A percentile compares a stretch with the other conserved stretches of the same genome.
These are phyloP conservation scores for Begonia peltatifolia DNA, from an alignment of 306 rosid genomes.

Conservation along the genomic window DNA sequence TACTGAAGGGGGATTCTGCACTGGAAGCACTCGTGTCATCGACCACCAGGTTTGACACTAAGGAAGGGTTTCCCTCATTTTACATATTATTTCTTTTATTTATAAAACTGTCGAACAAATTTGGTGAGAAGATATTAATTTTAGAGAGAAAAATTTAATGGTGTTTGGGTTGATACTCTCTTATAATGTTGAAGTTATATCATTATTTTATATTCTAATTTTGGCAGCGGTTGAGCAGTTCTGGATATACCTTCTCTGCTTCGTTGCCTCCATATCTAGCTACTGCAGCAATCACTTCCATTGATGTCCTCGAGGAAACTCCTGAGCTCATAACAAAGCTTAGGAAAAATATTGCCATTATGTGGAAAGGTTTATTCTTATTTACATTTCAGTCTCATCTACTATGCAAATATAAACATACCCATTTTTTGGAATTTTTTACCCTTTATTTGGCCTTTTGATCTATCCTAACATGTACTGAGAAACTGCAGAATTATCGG, in stretches of 20 bases:
- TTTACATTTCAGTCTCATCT: not conserved
- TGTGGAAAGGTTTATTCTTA: constrained; percentile 56
- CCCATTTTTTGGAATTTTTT: not conserved
- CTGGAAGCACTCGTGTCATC: constrained; percentile 81
- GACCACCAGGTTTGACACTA: constrained; percentile 66
- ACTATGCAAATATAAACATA: not conserved
- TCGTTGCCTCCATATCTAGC: constrained; percentile 98
- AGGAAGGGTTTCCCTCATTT: too few species aligned
- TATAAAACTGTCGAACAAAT: too few species aligned
- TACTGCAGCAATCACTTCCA: constrained; percentile 76
- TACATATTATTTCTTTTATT: too few species aligned
- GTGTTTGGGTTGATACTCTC: too few species aligned
- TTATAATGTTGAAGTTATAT: not conserved
- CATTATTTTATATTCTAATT: not conserved
- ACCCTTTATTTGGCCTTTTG: not conserved
- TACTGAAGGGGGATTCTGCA: constrained; percentile 97
- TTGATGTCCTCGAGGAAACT: constrained; percentile 75
- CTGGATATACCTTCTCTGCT: constrained; percentile 95
- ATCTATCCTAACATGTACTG: not conserved
- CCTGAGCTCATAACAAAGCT: constrained; percentile 59
- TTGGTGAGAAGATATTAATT: too few species aligned
- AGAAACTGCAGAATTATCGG: constrained; percentile 57
- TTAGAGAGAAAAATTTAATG: too few species aligned
- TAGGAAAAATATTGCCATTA: constrained; percentile 40
- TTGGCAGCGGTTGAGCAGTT: constrained; percentile 88